Evolutionary conservation across 345 rosid species (phyloP), one percentile per base, ranked within the genome.

Genomic region (Populus deltoides): DNA sequence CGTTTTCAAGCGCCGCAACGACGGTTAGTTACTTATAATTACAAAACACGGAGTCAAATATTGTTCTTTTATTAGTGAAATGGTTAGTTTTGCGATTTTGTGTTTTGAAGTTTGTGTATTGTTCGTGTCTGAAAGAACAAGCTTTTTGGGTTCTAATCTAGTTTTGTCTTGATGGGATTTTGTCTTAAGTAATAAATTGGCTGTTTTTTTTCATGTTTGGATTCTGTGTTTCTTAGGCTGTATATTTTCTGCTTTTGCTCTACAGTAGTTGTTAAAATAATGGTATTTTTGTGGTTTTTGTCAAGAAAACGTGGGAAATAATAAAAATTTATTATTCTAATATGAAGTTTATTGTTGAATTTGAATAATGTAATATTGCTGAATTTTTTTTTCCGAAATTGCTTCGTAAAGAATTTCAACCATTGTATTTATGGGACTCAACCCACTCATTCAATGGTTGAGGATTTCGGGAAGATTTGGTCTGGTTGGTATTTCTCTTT

Each of bases 1-100:
- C 63, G 63, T 59, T 59, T 59, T 59, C 63, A 59, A 59, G 63
- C 63, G 63, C 63, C 63, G 63, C 63, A 59, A 59, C 5, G 63
- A 59, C 63, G 63, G 63, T 59, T 59, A 59, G 63, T 59, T 59
- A 59, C 29, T 24, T 59, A 10, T 3, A 59, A n/a, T 11, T 4
- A 59, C 15, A n/a, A 59, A 59, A 59, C 29, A n/a, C 29, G 27
- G 24, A n/a, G 63, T 59, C 12, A n/a, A 3, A 3, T 24, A n/a
- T 4, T 24, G 13, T 59, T n/a, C 13, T 59, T 24, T 59, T 59
- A 5, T n/a, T n/a, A 59, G 63, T n/a, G 63, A 59, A 59, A 59
- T 59, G 27, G 29, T n/a, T 59, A 10, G 29, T n/a, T 59, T n/a
- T n/a, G 4, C 5, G 51, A 15, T 47, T 47, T 47, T 47, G 5